Conservation (phyloP, 129 eudicot genomes). For the Heracleum sosnowskyi region DNA sequence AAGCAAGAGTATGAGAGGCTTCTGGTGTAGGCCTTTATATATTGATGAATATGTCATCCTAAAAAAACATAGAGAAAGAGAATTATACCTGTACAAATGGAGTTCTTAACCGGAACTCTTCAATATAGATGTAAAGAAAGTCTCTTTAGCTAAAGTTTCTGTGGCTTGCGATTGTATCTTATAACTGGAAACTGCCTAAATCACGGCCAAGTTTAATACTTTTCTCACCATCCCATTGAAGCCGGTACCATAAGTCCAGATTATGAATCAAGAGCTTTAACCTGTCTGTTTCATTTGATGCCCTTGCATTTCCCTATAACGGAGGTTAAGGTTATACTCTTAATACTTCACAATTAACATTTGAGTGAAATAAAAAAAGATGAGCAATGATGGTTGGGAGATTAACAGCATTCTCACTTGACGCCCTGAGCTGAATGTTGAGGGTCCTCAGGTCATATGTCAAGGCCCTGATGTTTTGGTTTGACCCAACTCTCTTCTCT, state of each 20-base stretch:
- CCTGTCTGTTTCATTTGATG: slow-evolving; percentile 51
- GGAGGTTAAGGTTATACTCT: background rate
- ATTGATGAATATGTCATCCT: background rate
- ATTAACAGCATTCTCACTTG: background rate
- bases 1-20: background rate
- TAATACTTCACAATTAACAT: background rate
- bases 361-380: background rate
- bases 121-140: slow-evolving; percentile 6
- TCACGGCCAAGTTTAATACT: slow-evolving; percentile 62
- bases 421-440: background rate
- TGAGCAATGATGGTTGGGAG: background rate
- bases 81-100: background rate
- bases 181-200: slow-evolving; percentile 72
- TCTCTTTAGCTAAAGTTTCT: background rate
- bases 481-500: background rate
- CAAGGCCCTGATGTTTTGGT: background rate
- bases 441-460: background rate
- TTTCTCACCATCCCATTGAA: slow-evolving; percentile 73
- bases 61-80: background rate
- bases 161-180: background rate
- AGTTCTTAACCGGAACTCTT: background rate
- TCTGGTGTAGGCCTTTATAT: background rate
- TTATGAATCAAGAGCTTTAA: slow-evolving; percentile 68
- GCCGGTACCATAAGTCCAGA: slow-evolving; percentile 78
- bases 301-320: slow-evolving; percentile 43